Evolutionary conservation across 371 early-diverging fungal species (phyloP), one percentile per base, ranked within the genome.

Genomic region (Coemansia sp.): DNA sequence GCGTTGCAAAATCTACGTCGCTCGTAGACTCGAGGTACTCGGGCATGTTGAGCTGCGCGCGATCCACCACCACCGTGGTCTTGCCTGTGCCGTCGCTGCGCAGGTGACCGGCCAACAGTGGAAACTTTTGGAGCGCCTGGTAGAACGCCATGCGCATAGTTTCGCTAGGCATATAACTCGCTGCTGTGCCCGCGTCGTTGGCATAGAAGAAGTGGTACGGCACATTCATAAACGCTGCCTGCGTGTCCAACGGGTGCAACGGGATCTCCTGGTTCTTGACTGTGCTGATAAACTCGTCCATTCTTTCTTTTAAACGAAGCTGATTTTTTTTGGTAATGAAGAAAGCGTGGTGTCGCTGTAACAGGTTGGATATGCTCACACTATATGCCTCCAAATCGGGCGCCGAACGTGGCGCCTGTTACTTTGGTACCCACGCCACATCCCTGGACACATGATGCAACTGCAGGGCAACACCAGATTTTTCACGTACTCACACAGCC

Each of bases 121-220:
- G 72, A 30, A 58, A 74, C 41, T 55, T 43, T 35, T 20, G 8
- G 1, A 74, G 75, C n/a, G 75, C 73, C 20, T 35, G 51, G 59
- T 72, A 70, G 40, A 74, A 71, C 9, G 59, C 38, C 14, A 9
- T 3, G n/a, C 48, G 66, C 5, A 74, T 45, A 31, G n/a, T 59
- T 11, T 71, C 53, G 13, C 38, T 62, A 16, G 72, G 66, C 75
- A 74, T 74, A 56, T 71, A 74, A 7, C 63, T 57, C 0, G 4
- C 36, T 0, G 13, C n/a, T 7, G 30, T 42, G 20, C 31, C 9
- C 30, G 26, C 5, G 61, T 75, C n/a, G n/a, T n/a, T 75, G 10
- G 49, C 43, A 35, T 56, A 71, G 50, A 75, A 75, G 26, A 75
- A 75, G 58, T 68, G 61, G 52, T 71, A 75, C 4, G 72, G 76